Percentiles rank a stretch among this genome's conserved stretches.
Conservation (phyloP, 768 basidiomycete species). For the Lentinula raphanica region DNA sequence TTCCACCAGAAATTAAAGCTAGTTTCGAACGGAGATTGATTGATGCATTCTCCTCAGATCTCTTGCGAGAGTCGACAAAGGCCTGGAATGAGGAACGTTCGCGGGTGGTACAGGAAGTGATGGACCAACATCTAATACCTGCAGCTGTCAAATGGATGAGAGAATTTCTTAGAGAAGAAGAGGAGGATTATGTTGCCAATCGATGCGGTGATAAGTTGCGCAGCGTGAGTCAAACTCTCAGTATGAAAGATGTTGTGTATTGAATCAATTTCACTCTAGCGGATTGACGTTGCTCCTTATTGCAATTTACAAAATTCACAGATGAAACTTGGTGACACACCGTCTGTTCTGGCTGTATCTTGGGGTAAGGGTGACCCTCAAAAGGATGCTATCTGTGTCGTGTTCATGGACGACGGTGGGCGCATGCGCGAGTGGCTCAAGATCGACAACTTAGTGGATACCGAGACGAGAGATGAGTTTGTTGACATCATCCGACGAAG, state of each 20-base stretch:
- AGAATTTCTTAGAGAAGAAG: constrained; percentile 85
- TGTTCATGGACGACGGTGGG: constrained; percentile 84
- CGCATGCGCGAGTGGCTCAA: constrained; percentile 86
- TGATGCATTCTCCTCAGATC: constrained; percentile 80
- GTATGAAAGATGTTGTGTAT: background rate
- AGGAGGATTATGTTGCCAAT: constrained; percentile 75
- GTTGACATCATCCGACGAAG: constrained; percentile 75
- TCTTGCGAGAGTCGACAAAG: constrained; percentile 76
- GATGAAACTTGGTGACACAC: constrained; percentile 63
- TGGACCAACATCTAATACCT: constrained; percentile 81
- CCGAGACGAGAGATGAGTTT: constrained; percentile 67
- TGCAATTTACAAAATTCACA: constrained; percentile 35
- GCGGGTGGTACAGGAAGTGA: constrained; percentile 69
- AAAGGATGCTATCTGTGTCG: constrained; percentile 81
- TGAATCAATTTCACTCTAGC: constrained; percentile 39
- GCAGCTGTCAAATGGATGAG: constrained; percentile 82
- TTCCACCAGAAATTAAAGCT: constrained; percentile 59
- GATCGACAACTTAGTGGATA: constrained; percentile 80
- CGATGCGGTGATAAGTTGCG: constrained; percentile 66
- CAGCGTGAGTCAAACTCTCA: constrained; percentile 48
- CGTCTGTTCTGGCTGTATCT: constrained; percentile 84
- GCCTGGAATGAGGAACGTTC: constrained; percentile 89
- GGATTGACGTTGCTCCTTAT: constrained; percentile 80
- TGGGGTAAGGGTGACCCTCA: constrained; percentile 95
- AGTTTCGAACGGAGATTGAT: constrained; percentile 70